phyloP scores from a whole-genome alignment of 140 eudicot genomes.

The Bidens hawaiensis region DNA sequence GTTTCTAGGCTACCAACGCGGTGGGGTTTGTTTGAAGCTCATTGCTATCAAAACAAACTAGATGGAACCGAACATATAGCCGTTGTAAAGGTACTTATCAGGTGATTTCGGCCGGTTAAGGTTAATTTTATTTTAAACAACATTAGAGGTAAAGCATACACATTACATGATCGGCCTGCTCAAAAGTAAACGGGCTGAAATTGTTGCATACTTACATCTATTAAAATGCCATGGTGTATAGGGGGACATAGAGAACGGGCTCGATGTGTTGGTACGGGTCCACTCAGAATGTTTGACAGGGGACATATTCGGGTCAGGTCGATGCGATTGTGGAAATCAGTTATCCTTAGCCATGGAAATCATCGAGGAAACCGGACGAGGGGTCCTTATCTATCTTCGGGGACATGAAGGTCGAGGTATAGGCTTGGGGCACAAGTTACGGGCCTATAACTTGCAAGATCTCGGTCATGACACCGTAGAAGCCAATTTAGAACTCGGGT shows the following conservation, averaged over 20 bases:
- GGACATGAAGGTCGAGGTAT: conserved; percentile 99
- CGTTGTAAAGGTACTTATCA: conserved; percentile 50
- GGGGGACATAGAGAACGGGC: conserved; percentile 89
- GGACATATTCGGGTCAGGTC: conserved; percentile 82
- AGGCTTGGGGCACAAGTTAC: conserved; percentile 85
- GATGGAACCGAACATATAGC: conserved; percentile 86
- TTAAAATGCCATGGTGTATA: conserved; percentile 5
- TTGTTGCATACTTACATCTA: neutral
- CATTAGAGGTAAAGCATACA: neutral
- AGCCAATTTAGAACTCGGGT: conserved; percentile 90
- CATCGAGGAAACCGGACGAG: conserved; percentile 75
- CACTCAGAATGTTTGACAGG: conserved; percentile 98
- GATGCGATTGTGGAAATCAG: conserved; percentile 94
- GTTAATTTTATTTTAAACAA: neutral
- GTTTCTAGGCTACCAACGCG: conserved; percentile 63
- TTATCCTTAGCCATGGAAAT: conserved; percentile 76
- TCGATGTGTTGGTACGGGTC: conserved; percentile 76
- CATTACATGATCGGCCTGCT: neutral
- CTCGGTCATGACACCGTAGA: conserved; percentile 95
- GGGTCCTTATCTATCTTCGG: conserved; percentile 77
- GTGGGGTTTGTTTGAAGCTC: conserved; percentile 76
- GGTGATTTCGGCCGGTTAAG: neutral
- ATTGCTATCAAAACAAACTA: conserved; percentile 66
- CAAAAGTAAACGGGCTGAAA: neutral
- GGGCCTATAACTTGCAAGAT: conserved; percentile 89